These are phyloP conservation scores for Avena atlantica DNA, from an alignment of 176 grass and related monocot species.

Conservation along the genomic window DNA sequence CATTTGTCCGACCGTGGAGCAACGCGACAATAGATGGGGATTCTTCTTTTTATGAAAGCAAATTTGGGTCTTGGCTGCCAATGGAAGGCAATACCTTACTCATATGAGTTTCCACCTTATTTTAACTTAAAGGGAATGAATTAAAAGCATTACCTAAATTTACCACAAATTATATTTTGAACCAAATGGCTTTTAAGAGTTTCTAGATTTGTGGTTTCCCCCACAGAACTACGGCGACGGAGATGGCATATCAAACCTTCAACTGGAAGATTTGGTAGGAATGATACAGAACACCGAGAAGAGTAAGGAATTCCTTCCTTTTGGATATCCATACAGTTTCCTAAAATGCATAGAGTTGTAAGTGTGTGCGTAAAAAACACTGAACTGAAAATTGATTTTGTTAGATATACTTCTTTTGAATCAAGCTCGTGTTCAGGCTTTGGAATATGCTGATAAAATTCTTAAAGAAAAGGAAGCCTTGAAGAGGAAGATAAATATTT, in stretches of 20 bases:
- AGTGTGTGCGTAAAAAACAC: slow-evolving; percentile 21
- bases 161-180: background rate
- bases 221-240: slow-evolving; percentile 44
- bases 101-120: background rate
- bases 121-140: background rate
- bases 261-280: slow-evolving; percentile 71
- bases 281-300: slow-evolving; percentile 82
- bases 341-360: slow-evolving; percentile 18
- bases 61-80: slow-evolving; percentile 14
- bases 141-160: background rate
- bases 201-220: slow-evolving; percentile 4
- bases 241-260: slow-evolving; percentile 49
- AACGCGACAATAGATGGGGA: background rate
- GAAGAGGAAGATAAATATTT: slow-evolving; percentile 63
- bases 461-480: slow-evolving; percentile 86
- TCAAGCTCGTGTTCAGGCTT: slow-evolving; percentile 77
- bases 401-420: slow-evolving; percentile 97
- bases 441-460: slow-evolving; percentile 80
- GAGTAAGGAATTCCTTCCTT: slow-evolving; percentile 57
- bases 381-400: slow-evolving; percentile 33
- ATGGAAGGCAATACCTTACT: background rate
- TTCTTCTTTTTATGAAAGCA: background rate
- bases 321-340: slow-evolving; percentile 33
- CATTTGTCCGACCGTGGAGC: background rate
- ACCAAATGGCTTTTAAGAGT: slow-evolving; percentile 31